Conservation (phyloP, 2,329 filamentous ascomycete genomes). For the Mariannaea sp. region DNA sequence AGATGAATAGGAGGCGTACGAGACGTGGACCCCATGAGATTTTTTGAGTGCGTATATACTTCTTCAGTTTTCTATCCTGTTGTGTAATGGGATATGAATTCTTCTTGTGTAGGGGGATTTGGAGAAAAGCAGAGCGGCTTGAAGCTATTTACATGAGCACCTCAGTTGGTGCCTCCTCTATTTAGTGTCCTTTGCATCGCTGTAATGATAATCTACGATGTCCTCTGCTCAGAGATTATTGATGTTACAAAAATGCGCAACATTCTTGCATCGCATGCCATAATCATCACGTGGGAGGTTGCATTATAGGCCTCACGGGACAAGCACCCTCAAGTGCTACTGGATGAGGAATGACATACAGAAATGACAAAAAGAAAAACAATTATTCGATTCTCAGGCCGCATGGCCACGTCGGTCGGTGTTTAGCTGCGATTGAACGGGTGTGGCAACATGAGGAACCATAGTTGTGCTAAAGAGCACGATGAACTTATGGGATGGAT, state of each 20-base stretch:
- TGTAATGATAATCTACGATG: too few species aligned
- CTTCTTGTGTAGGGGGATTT: not conserved
- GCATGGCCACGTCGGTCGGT: too few species aligned
- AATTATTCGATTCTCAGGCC: too few species aligned
- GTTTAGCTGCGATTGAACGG: too few species aligned
- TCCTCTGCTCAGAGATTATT: not conserved
- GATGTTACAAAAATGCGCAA: conserved; percentile 26
- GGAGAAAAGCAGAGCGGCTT: too few species aligned
- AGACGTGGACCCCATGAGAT: not conserved
- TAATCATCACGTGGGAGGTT: conserved; percentile 27
- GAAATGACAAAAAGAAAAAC: too few species aligned
- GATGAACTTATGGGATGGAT: too few species aligned
- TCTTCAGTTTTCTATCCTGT: not conserved
- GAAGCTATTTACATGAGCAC: too few species aligned
- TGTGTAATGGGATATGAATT: not conserved
- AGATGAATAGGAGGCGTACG: conserved; percentile 45
- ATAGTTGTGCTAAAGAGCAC: too few species aligned
- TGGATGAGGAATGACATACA: not conserved
- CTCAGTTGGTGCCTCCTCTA: too few species aligned
- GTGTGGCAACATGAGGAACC: too few species aligned
- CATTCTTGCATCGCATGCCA: conserved; percentile 29
- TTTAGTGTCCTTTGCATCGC: too few species aligned
- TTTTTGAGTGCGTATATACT: not conserved
- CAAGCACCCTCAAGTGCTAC: conserved; percentile 8
- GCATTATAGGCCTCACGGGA: conserved; percentile 26